Evolutionary conservation across 1,139 yeast genomes (phyloP).

Genomic region (Ogataea hybrid): DNA sequence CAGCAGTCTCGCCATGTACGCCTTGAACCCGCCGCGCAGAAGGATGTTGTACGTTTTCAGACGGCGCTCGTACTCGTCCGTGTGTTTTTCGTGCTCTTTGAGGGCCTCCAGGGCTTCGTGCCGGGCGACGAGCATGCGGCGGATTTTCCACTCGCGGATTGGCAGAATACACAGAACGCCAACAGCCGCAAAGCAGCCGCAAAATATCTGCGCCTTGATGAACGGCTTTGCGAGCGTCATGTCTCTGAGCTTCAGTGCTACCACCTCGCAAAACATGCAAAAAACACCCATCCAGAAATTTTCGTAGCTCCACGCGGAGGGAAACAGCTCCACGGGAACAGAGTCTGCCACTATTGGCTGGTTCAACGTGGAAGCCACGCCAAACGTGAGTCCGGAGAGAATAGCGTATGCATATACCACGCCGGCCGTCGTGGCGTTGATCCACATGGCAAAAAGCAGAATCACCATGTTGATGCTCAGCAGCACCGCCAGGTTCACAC

Average conservation of each 20-base stretch:
- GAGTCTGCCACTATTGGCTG: conserved; percentile 38
- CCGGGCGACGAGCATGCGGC: conserved; percentile 27
- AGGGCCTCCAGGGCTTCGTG: conserved; percentile 9
- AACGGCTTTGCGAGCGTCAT: conserved; percentile 39
- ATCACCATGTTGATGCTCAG: conserved; percentile 37
- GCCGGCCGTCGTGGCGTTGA: conserved; percentile 39
- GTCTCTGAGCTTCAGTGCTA: conserved; percentile 42
- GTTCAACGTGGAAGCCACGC: conserved; percentile 44
- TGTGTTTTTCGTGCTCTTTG: conserved; percentile 5
- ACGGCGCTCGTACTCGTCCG: conserved; percentile 10
- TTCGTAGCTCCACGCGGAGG: conserved; percentile 60
- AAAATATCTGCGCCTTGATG: conserved; percentile 55
- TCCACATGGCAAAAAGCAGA: conserved; percentile 47
- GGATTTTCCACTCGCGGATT: conserved; percentile 37
- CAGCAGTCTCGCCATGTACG: conserved; percentile 32
- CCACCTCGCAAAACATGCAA: conserved; percentile 40
- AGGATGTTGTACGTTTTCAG: conserved; percentile 9
- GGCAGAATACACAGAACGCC: conserved; percentile 33
- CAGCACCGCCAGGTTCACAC: conserved; percentile 41
- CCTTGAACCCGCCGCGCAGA: conserved; percentile 26
- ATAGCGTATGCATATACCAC: conserved; percentile 38
- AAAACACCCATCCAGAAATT: conserved; percentile 48
- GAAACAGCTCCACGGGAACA: conserved; percentile 44
- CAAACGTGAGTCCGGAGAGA: conserved; percentile 39
- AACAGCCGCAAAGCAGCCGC: conserved; percentile 47